phyloP scores from a whole-genome alignment of 768 basidiomycete species.

The Mycena latifolia region DNA sequence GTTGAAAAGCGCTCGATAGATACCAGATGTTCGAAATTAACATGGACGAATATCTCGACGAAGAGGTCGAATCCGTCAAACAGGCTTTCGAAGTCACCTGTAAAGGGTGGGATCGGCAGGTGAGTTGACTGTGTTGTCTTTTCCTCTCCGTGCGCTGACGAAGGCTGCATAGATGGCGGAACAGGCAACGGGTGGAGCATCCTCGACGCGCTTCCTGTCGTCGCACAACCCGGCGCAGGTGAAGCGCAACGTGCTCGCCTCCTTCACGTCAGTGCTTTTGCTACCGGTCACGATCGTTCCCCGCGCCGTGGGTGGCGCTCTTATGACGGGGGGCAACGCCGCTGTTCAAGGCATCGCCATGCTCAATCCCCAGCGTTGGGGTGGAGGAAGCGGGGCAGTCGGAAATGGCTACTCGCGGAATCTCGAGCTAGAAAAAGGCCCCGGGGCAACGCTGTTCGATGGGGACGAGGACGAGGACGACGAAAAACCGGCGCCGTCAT shows the following conservation, averaged over 20 bases:
- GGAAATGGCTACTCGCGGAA: slow-evolving; percentile 50
- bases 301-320: slow-evolving; percentile 75
- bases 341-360: slow-evolving; percentile 89
- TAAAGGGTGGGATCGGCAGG: slow-evolving; percentile 84
- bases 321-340: slow-evolving; percentile 78
- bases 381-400: slow-evolving; percentile 51
- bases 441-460: slow-evolving; percentile 47
- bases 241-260: slow-evolving; percentile 93
- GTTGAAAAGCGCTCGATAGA: slow-evolving; percentile 52
- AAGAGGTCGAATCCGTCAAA: slow-evolving; percentile 90
- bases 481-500: slow-evolving; percentile 27
- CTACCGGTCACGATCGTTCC: slow-evolving; percentile 98
- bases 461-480: slow-evolving; percentile 51
- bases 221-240: slow-evolving; percentile 92
- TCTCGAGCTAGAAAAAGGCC: slow-evolving; percentile 54
- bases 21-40: slow-evolving; percentile 96
- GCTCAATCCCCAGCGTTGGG: slow-evolving; percentile 93
- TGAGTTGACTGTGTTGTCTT: slow-evolving; percentile 41
- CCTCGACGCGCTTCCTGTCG: slow-evolving; percentile 74
- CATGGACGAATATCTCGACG: slow-evolving; percentile 98
- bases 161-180: slow-evolving; percentile 24
- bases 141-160: slow-evolving; percentile 10
- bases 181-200: slow-evolving; percentile 35
- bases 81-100: slow-evolving; percentile 80
- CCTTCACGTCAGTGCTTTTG: slow-evolving; percentile 90